Percentiles rank a stretch among this genome's conserved stretches.
Conservation (phyloP, 1,284 basidiomycete species). For the Entoloma clypeatum region DNA sequence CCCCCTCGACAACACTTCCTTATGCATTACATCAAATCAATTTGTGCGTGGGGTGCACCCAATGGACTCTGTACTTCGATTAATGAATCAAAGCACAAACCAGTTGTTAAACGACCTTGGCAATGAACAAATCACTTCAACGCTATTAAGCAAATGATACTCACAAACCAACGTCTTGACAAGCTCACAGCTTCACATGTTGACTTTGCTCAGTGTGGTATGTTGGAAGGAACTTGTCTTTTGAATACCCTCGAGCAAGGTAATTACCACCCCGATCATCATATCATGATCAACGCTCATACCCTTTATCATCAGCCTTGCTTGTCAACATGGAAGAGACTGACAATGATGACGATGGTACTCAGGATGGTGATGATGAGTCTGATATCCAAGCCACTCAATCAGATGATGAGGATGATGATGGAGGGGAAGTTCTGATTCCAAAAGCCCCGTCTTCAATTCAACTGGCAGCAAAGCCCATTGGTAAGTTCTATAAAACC, state of each 20-base stretch:
- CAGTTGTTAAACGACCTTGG: conserved; percentile 2
- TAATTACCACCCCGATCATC: neutral
- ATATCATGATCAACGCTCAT: neutral
- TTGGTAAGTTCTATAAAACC: conserved; percentile 1
- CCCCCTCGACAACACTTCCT: no score
- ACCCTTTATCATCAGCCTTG: no score
- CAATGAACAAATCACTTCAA: conserved; percentile 1
- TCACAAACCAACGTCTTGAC: conserved; percentile 2
- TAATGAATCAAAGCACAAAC: neutral
- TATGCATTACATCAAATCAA: no score
- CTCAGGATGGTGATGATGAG: no score
- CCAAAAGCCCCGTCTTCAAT: no score
- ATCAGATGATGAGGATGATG: no score
- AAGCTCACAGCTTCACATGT: conserved; percentile 1
- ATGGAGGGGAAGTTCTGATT: no score
- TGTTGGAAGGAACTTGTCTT: conserved; percentile 3
- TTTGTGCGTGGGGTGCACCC: conserved; percentile 17
- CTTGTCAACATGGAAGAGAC: no score
- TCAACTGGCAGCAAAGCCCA: no score
- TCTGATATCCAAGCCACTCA: no score
- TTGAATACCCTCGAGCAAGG: neutral
- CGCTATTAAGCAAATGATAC: conserved; percentile 3
- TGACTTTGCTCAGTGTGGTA: neutral
- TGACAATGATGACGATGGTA: no score
- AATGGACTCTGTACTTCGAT: neutral